Evolutionary conservation across 2,329 filamentous ascomycete genomes (phyloP), one percentile per base, ranked within the genome.

Genomic region (Fulvia fulva): DNA sequence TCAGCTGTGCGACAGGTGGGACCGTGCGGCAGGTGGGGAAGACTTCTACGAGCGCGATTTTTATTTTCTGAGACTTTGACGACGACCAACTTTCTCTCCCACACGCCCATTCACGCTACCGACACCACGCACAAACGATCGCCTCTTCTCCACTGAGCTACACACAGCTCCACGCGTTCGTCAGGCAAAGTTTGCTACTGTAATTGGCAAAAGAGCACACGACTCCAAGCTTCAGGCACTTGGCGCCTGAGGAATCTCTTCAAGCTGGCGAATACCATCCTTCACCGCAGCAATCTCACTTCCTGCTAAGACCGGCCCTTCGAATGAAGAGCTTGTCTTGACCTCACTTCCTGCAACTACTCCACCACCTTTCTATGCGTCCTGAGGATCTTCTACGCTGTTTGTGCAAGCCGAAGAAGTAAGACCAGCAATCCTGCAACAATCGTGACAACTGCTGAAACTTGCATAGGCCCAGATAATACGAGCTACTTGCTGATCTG

Each of bases 371-470:
- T 41, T 86, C 87, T 60, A 96, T 96, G 91, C 92, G 86, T 88
- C 87, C 84, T 77, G 89, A 87, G 80, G 90, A 95, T 78, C 86
- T 95, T 73, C 85, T 96, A 74, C 89, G 91, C 80, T 94, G 95
- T 81, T 86, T 96, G 70, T 95, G 90, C 75, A 94, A 94, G 83
- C 91, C 91, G 74, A 90, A 90, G 77, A 96, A 96, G 91, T 96
- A 79, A 74, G 89, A 55, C 30, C 32, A 26, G 26, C 23, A 23
- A 46, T 30, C 50, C 51, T 45, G 46, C 37, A 28, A 65, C 60
- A 57, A 19, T 34, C 47, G 50, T 49, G 28, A 65, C 61, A 46
- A 3, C 30, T 46, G 34, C 41, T 46, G 46, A 51, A 55, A 57
- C 49, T 47, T 56, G 50, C 41, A 59, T 26, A 87, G 84, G 81